Evolutionary conservation across 768 basidiomycete genomes (phyloP).

Genomic region (Russula compacta): DNA sequence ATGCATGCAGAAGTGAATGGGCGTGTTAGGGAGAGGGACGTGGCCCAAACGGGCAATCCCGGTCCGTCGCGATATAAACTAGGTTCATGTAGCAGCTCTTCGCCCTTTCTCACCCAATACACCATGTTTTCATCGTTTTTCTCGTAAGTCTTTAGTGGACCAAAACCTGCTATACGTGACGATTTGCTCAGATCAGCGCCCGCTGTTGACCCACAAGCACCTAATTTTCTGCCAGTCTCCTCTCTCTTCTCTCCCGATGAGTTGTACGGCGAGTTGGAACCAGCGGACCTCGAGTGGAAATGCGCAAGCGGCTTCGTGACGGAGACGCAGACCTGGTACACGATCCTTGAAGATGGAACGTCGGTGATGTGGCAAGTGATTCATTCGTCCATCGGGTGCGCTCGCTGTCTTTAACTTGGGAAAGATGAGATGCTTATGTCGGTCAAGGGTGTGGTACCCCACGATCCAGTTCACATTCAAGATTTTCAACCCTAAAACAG

Average conservation of each 20-base stretch:
- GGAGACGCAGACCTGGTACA: constrained; percentile 87
- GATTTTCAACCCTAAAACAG: constrained; percentile 68
- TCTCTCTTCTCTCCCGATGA: constrained; percentile 45
- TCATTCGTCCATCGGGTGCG: constrained; percentile 83
- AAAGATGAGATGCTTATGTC: constrained; percentile 1
- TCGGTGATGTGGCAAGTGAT: constrained; percentile 78
- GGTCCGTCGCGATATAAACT: neutral
- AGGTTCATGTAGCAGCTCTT: neutral
- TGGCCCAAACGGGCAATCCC: neutral
- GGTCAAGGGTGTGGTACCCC: constrained; percentile 78
- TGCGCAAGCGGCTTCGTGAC: constrained; percentile 78
- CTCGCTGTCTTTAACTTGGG: constrained; percentile 19
- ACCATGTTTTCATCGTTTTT: constrained; percentile 73
- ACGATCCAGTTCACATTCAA: constrained; percentile 93
- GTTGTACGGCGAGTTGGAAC: constrained; percentile 65
- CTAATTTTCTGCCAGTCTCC: constrained; percentile 80
- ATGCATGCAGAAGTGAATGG: too few species aligned
- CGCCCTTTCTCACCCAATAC: constrained; percentile 17
- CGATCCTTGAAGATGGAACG: constrained; percentile 69
- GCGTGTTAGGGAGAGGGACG: too few species aligned
- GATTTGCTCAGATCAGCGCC: constrained; percentile 38
- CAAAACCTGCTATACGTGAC: constrained; percentile 11
- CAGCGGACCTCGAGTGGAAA: constrained; percentile 73
- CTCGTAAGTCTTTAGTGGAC: constrained; percentile 47
- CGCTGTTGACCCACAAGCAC: constrained; percentile 54